Evolutionary conservation across 441 rosid genomes (phyloP), one percentile per base, ranked within the genome.

Genomic region (Daphne laureola): DNA sequence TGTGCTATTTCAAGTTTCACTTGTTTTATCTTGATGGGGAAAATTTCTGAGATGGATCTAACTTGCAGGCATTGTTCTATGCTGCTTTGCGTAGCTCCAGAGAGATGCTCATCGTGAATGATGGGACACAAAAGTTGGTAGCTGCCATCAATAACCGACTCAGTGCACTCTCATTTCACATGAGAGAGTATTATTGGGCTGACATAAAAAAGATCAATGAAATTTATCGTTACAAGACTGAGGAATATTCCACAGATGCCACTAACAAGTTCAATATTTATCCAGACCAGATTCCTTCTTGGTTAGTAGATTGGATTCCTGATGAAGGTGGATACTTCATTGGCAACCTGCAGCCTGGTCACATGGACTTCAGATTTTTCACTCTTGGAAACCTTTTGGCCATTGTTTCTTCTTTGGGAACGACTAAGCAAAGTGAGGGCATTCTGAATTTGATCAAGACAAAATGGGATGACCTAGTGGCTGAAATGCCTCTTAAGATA

Each of bases 271-370:
- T 91, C 73, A 87, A 87, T 67, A 87, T 91, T 56, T 91, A 91
- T 73, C 98, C 98, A 0, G 98, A 87, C 4, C 98, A 91, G 67
- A 91, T 91, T 75, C 96, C 98, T 46, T 72, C 95, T 0, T 90
- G 98, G 98, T 82, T 91, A n/a, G 87, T 82, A 5, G 96, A 85
- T 68, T 91, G 98, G 98, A 73, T 91, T 51, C 90, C 96, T 1
- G 79, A 85, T 44, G 77, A 80, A 57, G 98, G 98, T 4, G 98
- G 98, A 44, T 90, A 90, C 71, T 67, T 87, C 59, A 78, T 87
- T 12, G 98, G 98, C 46, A 87, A 90, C 65, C 69, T 87, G 18
- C 91, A 90, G 71, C 94, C 97, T 46, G 97, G 91, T 40, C 97
- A 90, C 60, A 87, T 90, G 97, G 97, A 90, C 71, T 90, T 90